Percentiles rank a stretch among this genome's conserved stretches.
Conservation (phyloP, 2,329 filamentous ascomycete genomes). For the Calonectria naviculata region DNA sequence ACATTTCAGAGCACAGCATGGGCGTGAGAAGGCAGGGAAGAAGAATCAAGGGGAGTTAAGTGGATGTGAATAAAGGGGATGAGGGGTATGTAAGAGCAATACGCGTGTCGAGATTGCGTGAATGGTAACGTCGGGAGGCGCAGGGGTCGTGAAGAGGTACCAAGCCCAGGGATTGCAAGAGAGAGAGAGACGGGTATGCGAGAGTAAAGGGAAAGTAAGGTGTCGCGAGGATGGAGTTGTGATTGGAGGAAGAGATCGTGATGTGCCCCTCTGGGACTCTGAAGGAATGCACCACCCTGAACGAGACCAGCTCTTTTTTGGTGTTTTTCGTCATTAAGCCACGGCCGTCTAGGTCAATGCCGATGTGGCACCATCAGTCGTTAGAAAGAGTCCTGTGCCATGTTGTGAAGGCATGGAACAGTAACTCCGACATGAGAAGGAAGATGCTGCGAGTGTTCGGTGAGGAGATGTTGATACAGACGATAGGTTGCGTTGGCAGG, state of each 20-base stretch:
- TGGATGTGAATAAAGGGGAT: constrained; percentile 32
- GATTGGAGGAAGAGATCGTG: constrained; percentile 41
- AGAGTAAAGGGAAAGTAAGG: constrained; percentile 35
- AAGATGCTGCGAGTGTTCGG: constrained; percentile 29
- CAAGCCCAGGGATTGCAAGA: constrained; percentile 26
- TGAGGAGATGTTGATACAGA: constrained; percentile 33
- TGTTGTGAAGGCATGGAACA: constrained; percentile 30
- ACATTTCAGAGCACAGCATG: constrained; percentile 27
- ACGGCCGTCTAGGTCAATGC: constrained; percentile 33
- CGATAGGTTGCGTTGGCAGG: constrained; percentile 28
- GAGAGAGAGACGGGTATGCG: constrained; percentile 37
- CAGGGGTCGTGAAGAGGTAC: constrained; percentile 32
- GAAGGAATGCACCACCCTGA: constrained; percentile 31
- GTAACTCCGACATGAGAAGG: constrained; percentile 29
- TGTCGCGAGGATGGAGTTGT: constrained; percentile 41
- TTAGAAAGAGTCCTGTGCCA: constrained; percentile 34
- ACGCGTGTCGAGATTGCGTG: constrained; percentile 40
- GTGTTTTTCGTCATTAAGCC: constrained; percentile 38
- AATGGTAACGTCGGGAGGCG: constrained; percentile 36
- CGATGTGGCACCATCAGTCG: constrained; percentile 34
- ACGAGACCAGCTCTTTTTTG: constrained; percentile 34
- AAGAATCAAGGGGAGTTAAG: constrained; percentile 31
- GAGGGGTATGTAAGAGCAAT: constrained; percentile 42
- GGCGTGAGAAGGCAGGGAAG: constrained; percentile 31
- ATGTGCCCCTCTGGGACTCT: constrained; percentile 42